Evolutionary conservation across 805 yeast genomes (phyloP).

Genomic region (Candida ulmi): DNA sequence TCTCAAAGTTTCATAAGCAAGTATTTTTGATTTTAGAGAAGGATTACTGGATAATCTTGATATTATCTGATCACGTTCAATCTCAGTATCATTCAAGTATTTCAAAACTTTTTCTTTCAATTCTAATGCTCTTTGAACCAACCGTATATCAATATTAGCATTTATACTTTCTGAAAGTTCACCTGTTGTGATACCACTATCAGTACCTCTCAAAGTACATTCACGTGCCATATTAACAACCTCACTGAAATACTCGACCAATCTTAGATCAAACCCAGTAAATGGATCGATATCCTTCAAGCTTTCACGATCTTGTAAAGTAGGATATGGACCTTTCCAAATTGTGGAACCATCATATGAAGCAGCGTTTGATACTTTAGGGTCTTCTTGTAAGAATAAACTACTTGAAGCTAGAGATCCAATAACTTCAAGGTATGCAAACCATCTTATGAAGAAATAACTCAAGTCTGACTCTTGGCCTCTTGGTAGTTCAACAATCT

Average conservation of each 20-base stretch:
- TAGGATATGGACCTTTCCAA: slow-evolving; percentile 13
- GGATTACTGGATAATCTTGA: not conserved
- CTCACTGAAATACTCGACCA: slow-evolving; percentile 53
- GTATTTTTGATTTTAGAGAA: not conserved
- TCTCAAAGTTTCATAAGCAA: slow-evolving; percentile 25
- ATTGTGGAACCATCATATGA: slow-evolving; percentile 7
- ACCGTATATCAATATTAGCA: not conserved
- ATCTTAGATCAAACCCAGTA: slow-evolving; percentile 59
- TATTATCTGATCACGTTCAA: slow-evolving; percentile 23
- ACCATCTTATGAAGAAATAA: slow-evolving; percentile 61
- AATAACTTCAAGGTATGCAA: slow-evolving; percentile 59
- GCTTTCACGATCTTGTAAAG: slow-evolving; percentile 15
- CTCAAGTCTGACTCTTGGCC: slow-evolving; percentile 23
- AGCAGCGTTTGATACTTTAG: not conserved
- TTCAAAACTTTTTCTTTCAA: slow-evolving; percentile 27
- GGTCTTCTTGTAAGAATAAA: not conserved
- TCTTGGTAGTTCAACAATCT: slow-evolving; percentile 9
- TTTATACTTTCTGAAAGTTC: not conserved
- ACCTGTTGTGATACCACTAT: not conserved
- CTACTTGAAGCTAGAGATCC: slow-evolving; percentile 49
- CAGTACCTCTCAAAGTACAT: not conserved
- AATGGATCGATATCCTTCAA: slow-evolving; percentile 50
- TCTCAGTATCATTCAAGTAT: slow-evolving; percentile 19
- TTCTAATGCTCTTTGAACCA: slow-evolving; percentile 31
- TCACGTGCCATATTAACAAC: slow-evolving; percentile 36